Evolutionary conservation across 805 yeast species (phyloP).

Genomic region (Kuraishia ogatae): DNA sequence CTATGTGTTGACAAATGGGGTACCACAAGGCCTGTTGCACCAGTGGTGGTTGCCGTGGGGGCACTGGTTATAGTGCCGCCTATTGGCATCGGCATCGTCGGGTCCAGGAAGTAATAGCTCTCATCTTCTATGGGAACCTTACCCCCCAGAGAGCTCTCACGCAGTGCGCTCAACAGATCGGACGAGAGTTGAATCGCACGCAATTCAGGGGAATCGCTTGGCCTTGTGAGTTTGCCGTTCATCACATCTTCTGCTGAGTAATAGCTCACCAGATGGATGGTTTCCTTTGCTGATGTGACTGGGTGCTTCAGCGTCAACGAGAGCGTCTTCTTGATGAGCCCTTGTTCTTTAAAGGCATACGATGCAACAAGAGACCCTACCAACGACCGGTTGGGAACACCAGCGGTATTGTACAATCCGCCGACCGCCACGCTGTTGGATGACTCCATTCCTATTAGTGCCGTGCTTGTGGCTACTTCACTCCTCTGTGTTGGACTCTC

Average conservation of each 20-base stretch:
- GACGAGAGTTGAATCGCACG: constrained; percentile 37
- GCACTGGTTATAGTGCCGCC: not conserved
- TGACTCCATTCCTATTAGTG: not conserved
- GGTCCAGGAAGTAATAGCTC: constrained; percentile 37
- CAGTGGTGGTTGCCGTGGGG: not conserved
- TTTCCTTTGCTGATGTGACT: constrained; percentile 19
- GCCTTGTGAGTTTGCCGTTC: constrained; percentile 44
- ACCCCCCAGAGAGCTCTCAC: constrained; percentile 52
- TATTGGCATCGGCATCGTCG: constrained; percentile 3
- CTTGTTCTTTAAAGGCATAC: constrained; percentile 59
- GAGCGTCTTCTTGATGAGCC: constrained; percentile 77
- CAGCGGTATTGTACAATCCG: not conserved
- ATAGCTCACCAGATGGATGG: constrained; percentile 72
- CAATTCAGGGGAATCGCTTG: constrained; percentile 43
- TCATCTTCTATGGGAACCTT: constrained; percentile 39
- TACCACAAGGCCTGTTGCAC: constrained; percentile 1
- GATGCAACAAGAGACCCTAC: constrained; percentile 52
- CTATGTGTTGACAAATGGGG: constrained; percentile 2
- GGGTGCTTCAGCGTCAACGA: constrained; percentile 42
- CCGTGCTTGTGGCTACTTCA: not conserved
- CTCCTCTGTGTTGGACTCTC: not conserved
- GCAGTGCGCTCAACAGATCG: constrained; percentile 46
- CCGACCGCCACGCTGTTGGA: not conserved
- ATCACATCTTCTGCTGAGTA: constrained; percentile 70
- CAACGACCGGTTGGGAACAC: constrained; percentile 26